A percentile compares a stretch with the other conserved stretches of the same genome.
Conservation (phyloP, 2,329 filamentous ascomycete species). For the Pezicula radicicola region DNA sequence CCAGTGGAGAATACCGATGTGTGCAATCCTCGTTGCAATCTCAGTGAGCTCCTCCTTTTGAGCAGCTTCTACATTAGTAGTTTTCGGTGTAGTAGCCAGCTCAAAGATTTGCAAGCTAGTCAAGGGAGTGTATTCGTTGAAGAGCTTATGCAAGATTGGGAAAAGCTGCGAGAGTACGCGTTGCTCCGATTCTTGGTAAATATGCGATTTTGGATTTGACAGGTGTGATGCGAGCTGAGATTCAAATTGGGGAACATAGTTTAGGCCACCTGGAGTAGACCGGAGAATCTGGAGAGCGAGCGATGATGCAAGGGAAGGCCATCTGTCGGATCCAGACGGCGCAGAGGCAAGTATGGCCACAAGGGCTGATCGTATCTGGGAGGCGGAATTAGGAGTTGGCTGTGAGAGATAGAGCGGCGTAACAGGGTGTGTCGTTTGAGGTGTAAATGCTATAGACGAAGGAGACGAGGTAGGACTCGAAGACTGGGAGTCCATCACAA, state of each 20-base stretch:
- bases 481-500: constrained; percentile 12
- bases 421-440: constrained; percentile 16
- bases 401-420: constrained; percentile 24
- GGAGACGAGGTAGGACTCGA: constrained; percentile 28
- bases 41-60: constrained; percentile 47
- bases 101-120: constrained; percentile 30
- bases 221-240: constrained; percentile 26
- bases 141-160: constrained; percentile 24
- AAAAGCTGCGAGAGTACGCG: constrained; percentile 22
- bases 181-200: constrained; percentile 26
- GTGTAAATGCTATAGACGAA: constrained; percentile 23
- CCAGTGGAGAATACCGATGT: constrained; percentile 86
- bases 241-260: constrained; percentile 26
- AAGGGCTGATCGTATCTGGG: constrained; percentile 23
- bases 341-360: constrained; percentile 26
- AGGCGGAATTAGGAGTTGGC: constrained; percentile 17
- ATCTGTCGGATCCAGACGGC: constrained; percentile 21
- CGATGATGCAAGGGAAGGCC: constrained; percentile 19
- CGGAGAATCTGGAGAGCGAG: constrained; percentile 30
- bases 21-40: constrained; percentile 74
- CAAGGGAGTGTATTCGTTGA: constrained; percentile 25
- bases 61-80: background rate
- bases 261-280: constrained; percentile 24
- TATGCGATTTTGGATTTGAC: constrained; percentile 21
- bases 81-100: constrained; percentile 23